Evolutionary conservation across 2,329 filamentous ascomycete species (phyloP).

Genomic region (Hypoxylon sp.): DNA sequence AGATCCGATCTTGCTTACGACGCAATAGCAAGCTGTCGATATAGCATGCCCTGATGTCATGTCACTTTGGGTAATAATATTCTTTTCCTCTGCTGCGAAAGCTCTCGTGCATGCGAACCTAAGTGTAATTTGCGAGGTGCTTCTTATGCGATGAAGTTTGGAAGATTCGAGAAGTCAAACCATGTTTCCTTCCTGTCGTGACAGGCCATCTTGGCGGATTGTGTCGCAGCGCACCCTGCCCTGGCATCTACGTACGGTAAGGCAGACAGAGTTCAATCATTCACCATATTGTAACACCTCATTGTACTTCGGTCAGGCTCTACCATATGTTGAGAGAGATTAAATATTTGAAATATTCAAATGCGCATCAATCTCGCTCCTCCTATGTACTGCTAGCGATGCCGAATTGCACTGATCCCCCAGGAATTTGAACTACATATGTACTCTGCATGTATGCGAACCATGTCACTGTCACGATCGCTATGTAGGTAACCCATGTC

Average conservation of each 20-base stretch:
- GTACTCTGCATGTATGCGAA: not conserved
- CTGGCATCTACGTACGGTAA: not conserved
- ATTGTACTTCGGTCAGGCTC: not conserved
- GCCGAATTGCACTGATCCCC: too few species aligned
- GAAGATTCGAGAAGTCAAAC: not conserved
- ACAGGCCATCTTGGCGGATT: not conserved
- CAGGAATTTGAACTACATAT: not conserved
- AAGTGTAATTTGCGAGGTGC: not conserved
- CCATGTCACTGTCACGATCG: conserved; percentile 13
- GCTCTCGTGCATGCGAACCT: not conserved
- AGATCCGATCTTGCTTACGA: conserved; percentile 36
- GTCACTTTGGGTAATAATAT: not conserved
- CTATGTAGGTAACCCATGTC: conserved; percentile 18
- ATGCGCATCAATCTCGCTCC: too few species aligned
- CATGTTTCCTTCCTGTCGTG: not conserved
- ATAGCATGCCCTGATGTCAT: conserved; percentile 22
- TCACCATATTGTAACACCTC: not conserved
- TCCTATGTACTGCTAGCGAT: too few species aligned
- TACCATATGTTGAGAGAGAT: not conserved
- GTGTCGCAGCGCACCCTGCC: not conserved
- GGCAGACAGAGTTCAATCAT: not conserved
- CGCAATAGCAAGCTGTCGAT: conserved; percentile 18
- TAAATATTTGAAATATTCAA: too few species aligned
- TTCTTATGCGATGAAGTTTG: not conserved
- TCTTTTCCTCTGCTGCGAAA: not conserved